These are phyloP conservation scores for Notholithocarpus densiflorus DNA, from an alignment of 306 rosid species.

Conservation along the genomic window DNA sequence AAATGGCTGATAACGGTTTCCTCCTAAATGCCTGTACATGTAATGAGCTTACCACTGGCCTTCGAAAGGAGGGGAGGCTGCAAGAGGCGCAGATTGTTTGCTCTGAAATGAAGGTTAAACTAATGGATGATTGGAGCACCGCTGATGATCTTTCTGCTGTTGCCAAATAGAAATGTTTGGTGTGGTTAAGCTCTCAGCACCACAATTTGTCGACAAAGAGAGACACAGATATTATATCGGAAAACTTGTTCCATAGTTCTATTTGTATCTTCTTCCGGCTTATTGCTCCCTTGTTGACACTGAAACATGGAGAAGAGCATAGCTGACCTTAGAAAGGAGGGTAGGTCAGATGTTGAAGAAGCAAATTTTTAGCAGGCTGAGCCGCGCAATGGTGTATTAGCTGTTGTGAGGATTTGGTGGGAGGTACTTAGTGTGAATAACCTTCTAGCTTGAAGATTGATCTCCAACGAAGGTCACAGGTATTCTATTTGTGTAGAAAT, in stretches of 20 bases:
- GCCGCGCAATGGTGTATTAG: no score
- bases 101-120: slow-evolving; percentile 51
- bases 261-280: background rate
- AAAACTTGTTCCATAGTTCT: no score
- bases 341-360: no score
- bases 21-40: slow-evolving; percentile 31
- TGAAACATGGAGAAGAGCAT: background rate
- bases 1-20: slow-evolving; percentile 51
- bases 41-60: slow-evolving; percentile 56
- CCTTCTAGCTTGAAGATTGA: no score
- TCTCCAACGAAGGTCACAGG: no score
- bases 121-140: slow-evolving; percentile 22
- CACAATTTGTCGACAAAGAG: background rate
- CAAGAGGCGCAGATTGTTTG: slow-evolving; percentile 54
- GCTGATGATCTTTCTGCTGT: slow-evolving; percentile 15
- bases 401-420: no score
- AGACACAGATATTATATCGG: background rate
- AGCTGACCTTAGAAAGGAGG: background rate
- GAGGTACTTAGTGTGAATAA: no score
- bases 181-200: background rate
- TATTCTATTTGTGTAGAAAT: no score
- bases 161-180: background rate
- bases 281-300: background rate
- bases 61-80: slow-evolving; percentile 49
- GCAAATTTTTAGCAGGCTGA: no score